Base-by-base conservation (phyloP, 2,329 filamentous ascomycete genomes). In the Thelonectria olida region DNA sequence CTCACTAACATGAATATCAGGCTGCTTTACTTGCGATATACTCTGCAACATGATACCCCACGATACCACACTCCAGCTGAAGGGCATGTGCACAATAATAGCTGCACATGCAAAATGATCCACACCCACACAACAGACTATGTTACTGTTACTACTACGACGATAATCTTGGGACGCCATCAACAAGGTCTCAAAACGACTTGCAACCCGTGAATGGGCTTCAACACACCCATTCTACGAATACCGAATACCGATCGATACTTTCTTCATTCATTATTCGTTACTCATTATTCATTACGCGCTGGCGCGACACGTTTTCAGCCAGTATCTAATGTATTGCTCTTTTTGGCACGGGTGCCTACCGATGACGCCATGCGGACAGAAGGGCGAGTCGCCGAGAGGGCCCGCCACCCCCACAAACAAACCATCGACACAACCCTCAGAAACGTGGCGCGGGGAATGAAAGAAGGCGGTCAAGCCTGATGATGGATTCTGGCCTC, bases 11-110 rank as follows among this genome's bases (percentile, higher is more conserved):
- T 58, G 2, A 17, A 23, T 49, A 31, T n/a, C 54, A 71, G 69
- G 69, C 59, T 71, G 62, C 66, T 65, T 67, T 66, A 15, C 50
- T 68, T 67, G 53, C 57, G 63, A 58, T 49, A 62, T 57, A 59
- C 62, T 63, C 59, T 67, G 67, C 68, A 62, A 64, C 62, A 61
- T 65, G 67, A 70, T 70, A 70, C 67, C 65, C 62, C 39, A 54
- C 31, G 39, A 52, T 53, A 57, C 50, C 44, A 58, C 25, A 50
- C 50, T 55, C 41, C 53, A 48, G 20, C 23, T 36, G 55, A 31
- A 31, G 54, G 53, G 63, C 65, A 68, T 71, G 64, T 68, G 65
- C 65, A 39, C 58, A 59, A 42, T 28, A 20, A 25, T 56, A 39
- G 57, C 57, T 57, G 68, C 68, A 71, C 68, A 68, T 63, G 65